Conservation (phyloP, 257 asterid genomes). For the Anisodus acutangulus region DNA sequence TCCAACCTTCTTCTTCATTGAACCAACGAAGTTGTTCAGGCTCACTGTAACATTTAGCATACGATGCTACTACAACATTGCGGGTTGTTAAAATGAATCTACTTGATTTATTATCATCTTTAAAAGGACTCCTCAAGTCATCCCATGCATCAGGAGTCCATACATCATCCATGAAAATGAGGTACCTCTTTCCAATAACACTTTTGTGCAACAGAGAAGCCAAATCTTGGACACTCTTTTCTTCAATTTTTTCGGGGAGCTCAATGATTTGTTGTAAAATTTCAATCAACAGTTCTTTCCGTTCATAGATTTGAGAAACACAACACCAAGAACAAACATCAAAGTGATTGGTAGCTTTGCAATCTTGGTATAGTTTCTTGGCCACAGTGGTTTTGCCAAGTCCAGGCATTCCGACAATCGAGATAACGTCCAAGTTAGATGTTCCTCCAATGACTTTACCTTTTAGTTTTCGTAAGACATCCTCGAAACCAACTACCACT, state of each 20-base stretch:
- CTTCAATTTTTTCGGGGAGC: background rate
- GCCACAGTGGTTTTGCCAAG: slow-evolving; percentile 33
- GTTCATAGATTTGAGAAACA: slow-evolving; percentile 10
- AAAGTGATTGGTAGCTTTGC: background rate
- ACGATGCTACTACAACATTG: background rate
- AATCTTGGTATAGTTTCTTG: background rate
- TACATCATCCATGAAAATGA: slow-evolving; percentile 32
- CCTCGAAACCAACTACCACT: slow-evolving; percentile 26
- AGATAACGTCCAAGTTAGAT: background rate
- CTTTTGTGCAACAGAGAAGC: background rate
- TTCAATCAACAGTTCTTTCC: slow-evolving; percentile 5
- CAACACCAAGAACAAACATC: slow-evolving; percentile 20
- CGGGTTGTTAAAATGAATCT: slow-evolving; percentile 29
- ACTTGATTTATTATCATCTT: slow-evolving; percentile 8
- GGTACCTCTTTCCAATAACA: background rate
- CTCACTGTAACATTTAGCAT: background rate
- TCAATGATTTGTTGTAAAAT: background rate
- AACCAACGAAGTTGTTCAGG: background rate
- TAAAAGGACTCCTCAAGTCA: slow-evolving; percentile 9
- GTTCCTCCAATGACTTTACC: background rate
- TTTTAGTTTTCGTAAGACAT: background rate
- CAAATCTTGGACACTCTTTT: background rate
- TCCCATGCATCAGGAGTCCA: slow-evolving; percentile 34
- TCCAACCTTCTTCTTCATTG: slow-evolving; percentile 23
- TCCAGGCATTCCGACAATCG: slow-evolving; percentile 35